phyloP scores from a whole-genome alignment of 129 eudicot genomes.

The Silybum marianum region DNA sequence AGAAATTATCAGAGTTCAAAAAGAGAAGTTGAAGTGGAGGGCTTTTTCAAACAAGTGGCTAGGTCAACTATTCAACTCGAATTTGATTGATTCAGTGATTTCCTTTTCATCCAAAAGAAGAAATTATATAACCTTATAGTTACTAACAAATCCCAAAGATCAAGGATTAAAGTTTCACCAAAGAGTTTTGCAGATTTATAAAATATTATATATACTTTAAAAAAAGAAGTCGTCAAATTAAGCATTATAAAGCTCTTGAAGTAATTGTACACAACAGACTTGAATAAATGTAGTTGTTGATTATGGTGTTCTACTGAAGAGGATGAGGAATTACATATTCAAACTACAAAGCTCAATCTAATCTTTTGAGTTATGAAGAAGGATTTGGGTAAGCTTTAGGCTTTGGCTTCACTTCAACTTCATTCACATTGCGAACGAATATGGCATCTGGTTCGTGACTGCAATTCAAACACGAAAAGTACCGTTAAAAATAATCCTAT shows the following conservation, averaged over 20 bases:
- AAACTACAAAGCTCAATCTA: conserved; percentile 25
- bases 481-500: neutral
- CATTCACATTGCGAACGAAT: conserved; percentile 73
- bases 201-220: neutral
- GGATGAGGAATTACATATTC: conserved; percentile 9
- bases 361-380: conserved; percentile 48
- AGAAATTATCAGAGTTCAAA: no score
- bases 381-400: conserved; percentile 75
- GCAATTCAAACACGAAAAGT: conserved; percentile 31
- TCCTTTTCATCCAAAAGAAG: no score
- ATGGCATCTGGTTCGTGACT: conserved; percentile 91
- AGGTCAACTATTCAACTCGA: no score
- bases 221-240: neutral
- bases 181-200: no score
- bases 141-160: no score
- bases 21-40: no score
- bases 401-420: conserved; percentile 94
- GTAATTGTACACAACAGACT: neutral
- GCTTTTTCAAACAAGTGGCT: no score
- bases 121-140: no score
- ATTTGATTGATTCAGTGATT: no score
- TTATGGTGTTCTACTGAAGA: conserved; percentile 1
- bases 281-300: neutral
- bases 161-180: no score
- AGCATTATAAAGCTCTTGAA: neutral